Evolutionary conservation across 768 basidiomycete species (phyloP), one percentile per base, ranked within the genome.

Genomic region (Hydnomerulius pinastri): DNA sequence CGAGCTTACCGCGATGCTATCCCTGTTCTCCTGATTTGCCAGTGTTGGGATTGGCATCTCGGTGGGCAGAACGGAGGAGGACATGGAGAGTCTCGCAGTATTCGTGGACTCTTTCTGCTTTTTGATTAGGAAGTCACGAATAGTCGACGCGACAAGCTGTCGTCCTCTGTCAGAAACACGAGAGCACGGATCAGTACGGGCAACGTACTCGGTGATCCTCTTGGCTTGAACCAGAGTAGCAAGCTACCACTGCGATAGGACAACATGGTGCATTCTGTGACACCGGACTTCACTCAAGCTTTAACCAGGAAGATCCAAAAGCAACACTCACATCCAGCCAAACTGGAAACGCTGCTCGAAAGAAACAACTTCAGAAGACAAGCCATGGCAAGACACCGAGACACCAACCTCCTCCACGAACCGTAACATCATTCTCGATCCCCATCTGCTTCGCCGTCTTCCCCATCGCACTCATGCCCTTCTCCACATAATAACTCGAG

Each of bases 401-500:
- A 44, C 4, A 74, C 84, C 68, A 56, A 92, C 90, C 90, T 71
- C 90, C 90, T 43, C 90, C 90, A 51, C 81, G 79, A 37, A 90
- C 77, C 25, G 79, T 72, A 55, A 78, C 74, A 47, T 90, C 85
- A 13, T 75, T 77, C 48, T 85, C 81, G 29, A 86, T 74, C 4
- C 85, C 88, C 71, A 87, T 75, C 58, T 90, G 85, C 57, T 81
- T 81, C 32, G 85, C 77, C 6, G 83, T 84, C 70, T 87, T 90
- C 15, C 86, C 86, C 84, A 87, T 86, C 4, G 90, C 90, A 41
- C 79, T 81, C 82, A 90, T 90, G 6, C 88, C 87, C 63, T 90
- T 91, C 63, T 92, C 90, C 8, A 92, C 87, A 66, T 92, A 92
- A 66, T 76, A 92, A 57, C 85, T 90, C 7, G 88, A 89, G 64